Evolutionary conservation across 805 yeast species (phyloP), one percentile per base, ranked within the genome.

Genomic region (Zygosaccharomyces rouxii): DNA sequence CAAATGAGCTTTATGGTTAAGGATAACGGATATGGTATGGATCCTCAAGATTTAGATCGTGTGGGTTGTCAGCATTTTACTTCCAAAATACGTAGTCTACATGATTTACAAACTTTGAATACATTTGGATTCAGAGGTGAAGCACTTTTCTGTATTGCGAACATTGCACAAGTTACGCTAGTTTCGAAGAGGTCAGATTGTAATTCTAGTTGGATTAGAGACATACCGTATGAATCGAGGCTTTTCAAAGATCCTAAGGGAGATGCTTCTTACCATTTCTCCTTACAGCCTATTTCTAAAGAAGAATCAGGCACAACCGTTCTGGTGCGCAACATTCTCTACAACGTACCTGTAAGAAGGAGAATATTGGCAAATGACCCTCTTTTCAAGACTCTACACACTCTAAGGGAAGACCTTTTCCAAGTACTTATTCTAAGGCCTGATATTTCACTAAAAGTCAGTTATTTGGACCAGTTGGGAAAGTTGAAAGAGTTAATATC

Each of bases 21-120:
- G 1, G 97, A 90, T 63, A 72, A 90, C 62, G 97, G 97, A 0
- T 23, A 18, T 2, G 97, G 97, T 0, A 78, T 90, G 2, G 48
- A 54, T 4, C 71, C 73, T 0, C 70, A 57, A 0, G 83, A 82
- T 40, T 57, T 86, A 42, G 66, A 56, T 0, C 35, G 55, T 1
- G 58, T 85, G 1, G 89, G 85, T 0, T 42, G 53, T 11, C 65
- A 73, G 16, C 70, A 78, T 57, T 68, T 67, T 48, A 84, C 92
- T 0, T 82, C 90, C 0, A 86, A 84, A 55, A 38, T 78, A 2
- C 28, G 42, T 1, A 42, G 50, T 0, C 55, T 74, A 26, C 65
- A 64, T 0, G 78, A 74, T 18, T 56, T 84, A 29, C 59, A 55
- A 11, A 14, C 42, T 0, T 62, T 75, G 3, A 44, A 46, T 1